These are phyloP conservation scores for Podochytrium sp. DNA, from an alignment of 192 early-diverging fungal species.

Conservation along the genomic window DNA sequence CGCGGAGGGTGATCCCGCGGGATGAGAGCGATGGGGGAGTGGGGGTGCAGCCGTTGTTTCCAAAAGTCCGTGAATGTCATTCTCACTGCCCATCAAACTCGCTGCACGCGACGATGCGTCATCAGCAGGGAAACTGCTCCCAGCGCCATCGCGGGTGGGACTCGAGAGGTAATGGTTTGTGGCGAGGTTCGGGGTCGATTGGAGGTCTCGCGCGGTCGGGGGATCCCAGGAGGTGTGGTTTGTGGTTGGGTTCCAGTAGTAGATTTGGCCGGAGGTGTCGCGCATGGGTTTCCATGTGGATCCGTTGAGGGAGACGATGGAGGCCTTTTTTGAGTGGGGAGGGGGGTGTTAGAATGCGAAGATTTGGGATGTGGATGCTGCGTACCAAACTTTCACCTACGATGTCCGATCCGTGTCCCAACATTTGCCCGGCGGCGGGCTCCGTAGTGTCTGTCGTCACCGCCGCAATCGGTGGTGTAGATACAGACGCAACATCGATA, in stretches of 20 bases:
- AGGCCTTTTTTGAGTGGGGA: not conserved
- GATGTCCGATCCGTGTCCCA: not conserved
- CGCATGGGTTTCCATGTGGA: slow-evolving; percentile 18
- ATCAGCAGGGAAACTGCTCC: no score
- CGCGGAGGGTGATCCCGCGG: not conserved
- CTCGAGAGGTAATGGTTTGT: not conserved
- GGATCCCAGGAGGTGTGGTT: slow-evolving; percentile 51
- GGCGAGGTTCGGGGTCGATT: slow-evolving; percentile 25
- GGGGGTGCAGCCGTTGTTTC: not conserved
- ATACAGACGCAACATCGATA: no score
- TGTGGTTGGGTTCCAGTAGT: slow-evolving; percentile 57
- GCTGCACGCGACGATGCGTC: not conserved
- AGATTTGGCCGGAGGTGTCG: slow-evolving; percentile 39
- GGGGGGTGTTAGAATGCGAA: not conserved
- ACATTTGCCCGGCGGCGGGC: not conserved
- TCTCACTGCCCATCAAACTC: not conserved
- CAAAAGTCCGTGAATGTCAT: not conserved
- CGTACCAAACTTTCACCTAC: not conserved
- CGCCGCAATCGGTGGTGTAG: no score
- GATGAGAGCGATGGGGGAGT: not conserved
- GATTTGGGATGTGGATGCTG: no score
- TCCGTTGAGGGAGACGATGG: not conserved
- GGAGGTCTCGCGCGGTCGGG: not conserved
- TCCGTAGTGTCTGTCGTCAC: not conserved
- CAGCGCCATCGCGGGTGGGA: not conserved